Base-by-base conservation (phyloP, 2,329 filamentous ascomycete genomes). In the Diaporthe amygdali region DNA sequence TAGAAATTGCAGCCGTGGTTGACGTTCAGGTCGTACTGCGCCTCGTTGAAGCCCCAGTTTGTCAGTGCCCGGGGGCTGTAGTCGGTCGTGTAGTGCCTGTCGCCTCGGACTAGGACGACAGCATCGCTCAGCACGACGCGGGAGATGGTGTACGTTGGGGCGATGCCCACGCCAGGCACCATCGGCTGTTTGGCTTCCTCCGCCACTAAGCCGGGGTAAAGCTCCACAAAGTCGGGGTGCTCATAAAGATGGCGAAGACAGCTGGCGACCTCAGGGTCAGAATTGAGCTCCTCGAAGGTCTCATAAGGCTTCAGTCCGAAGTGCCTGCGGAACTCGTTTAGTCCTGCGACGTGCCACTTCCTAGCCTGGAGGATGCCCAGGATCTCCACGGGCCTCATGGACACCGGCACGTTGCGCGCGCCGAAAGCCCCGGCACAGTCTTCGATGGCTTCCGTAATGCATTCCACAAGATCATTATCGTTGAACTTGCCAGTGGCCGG, bases 261-360 rank as follows among this genome's bases (percentile, higher is more conserved):
- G 59, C 92, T 86, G 2, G 93, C 89, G 20, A 96, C 88, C 17
- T 89, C 87, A 0, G 91, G 91, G 75, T 96, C 92, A 0, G 91
- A 90, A 79, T 95, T 96, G 82, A 97, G 95, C 64, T 95, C 93
- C 79, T 95, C 93, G 72, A 97, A 97, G 0, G 86, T 92, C 27
- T 91, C 89, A 77, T 97, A 92, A 0, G 89, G 88, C 81, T 93
- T 93, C 7, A 97, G 84, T 2, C 91, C 90, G 76, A 96, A 95
- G 82, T 95, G 93, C 79, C 93, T 91, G 66, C 94, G 89, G 85
- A 96, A 97, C 83, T 96, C 94, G 77, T 97, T 97, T 72, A 97
- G 84, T 0, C 92, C 91, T 0, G 92, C 92, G 10, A 94, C 82
- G 72, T 94, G 92, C 94, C 94, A 97, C 69, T 88, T 87, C 55